Base-by-base conservation (phyloP, 2,329 filamentous ascomycete species). In the Magnaporthiopsis incrustans region DNA sequence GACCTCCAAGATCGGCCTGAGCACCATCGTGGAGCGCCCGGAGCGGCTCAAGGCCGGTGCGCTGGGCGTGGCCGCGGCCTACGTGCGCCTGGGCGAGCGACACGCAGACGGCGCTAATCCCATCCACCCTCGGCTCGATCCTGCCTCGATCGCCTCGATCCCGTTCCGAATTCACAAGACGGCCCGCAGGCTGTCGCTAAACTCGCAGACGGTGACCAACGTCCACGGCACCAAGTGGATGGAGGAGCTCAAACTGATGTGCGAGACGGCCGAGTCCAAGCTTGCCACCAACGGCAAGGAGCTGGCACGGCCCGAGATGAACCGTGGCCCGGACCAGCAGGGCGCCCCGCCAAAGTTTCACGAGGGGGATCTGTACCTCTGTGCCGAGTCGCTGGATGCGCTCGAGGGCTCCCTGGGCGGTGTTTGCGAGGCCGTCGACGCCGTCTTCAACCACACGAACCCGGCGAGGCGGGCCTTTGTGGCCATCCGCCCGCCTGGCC, bases 171-270 rank as follows among this genome's bases (percentile, higher is more conserved):
- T 99, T 69, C 85, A 86, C 66, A 96, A 93, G 76, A 95, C 93
- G 0, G 82, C 82, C 10, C 84, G 95, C 12, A 82, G 80, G 8
- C 75, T 97, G 63, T 78, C 90, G 7, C 80, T 99, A 38, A 84
- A 83, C 25, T 91, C 92, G 2, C 82, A 86, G 3, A 88, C 88
- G 0, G 93, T 98, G 8, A 94, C 91, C 8, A 92, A 94, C 73
- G 92, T 99, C 0, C 95, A 99, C 76, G 94, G 94, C 0, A 82
- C 80, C 3, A 90, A 90, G 68, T 97, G 94, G 94, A 97, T 98
- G 93, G 86, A 90, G 63, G 94, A 98, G 73, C 78, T 99, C 61
- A 89, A 88, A 75, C 79, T 83, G 10, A 91, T 98, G 89, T 98
- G 95, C 73, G 83, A 91, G 38, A 81, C 85, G 59, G 92, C 94